A percentile compares a stretch with the other conserved stretches of the same genome.
phyloP scores from a whole-genome alignment of 768 basidiomycete species.

The Thelephora aurantiotincta region DNA sequence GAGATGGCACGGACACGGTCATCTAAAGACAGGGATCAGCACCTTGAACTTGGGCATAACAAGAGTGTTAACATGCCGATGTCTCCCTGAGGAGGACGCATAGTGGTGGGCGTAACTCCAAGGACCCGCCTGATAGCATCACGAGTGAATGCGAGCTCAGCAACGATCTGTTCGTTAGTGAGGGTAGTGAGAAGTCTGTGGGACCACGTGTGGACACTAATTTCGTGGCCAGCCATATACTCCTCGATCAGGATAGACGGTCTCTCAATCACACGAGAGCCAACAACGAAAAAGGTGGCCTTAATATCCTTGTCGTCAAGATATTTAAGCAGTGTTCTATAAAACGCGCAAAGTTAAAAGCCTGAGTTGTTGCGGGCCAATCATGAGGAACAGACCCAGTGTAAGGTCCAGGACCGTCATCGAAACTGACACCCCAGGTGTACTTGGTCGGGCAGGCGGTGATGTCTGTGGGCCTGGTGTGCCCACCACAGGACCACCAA shows the following conservation, averaged over 20 bases:
- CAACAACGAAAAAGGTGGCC: constrained; percentile 88
- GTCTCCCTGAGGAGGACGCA: constrained; percentile 77
- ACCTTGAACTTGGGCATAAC: not conserved
- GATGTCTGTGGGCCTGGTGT: constrained; percentile 45
- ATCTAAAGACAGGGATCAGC: constrained; percentile 27
- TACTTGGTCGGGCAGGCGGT: constrained; percentile 49
- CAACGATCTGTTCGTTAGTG: constrained; percentile 76
- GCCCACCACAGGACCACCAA: constrained; percentile 88
- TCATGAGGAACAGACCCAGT: constrained; percentile 36
- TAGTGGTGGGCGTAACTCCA: constrained; percentile 63
- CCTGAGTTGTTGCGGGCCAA: not conserved
- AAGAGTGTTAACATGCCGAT: constrained; percentile 30
- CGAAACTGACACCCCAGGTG: constrained; percentile 76
- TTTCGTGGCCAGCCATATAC: constrained; percentile 70
- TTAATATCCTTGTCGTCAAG: constrained; percentile 44
- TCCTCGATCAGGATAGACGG: constrained; percentile 65
- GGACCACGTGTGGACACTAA: constrained; percentile 86
- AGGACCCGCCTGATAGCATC: constrained; percentile 66
- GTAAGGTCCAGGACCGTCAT: constrained; percentile 78
- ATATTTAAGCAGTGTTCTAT: constrained; percentile 58
- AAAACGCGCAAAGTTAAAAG: not conserved
- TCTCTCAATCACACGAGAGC: constrained; percentile 70
- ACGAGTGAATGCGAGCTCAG: constrained; percentile 87
- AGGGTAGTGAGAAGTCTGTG: constrained; percentile 62
- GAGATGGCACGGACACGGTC: constrained; percentile 87